These are phyloP conservation scores for Elsinoe ampelina DNA, from an alignment of 2,329 filamentous ascomycete species.

Conservation along the genomic window DNA sequence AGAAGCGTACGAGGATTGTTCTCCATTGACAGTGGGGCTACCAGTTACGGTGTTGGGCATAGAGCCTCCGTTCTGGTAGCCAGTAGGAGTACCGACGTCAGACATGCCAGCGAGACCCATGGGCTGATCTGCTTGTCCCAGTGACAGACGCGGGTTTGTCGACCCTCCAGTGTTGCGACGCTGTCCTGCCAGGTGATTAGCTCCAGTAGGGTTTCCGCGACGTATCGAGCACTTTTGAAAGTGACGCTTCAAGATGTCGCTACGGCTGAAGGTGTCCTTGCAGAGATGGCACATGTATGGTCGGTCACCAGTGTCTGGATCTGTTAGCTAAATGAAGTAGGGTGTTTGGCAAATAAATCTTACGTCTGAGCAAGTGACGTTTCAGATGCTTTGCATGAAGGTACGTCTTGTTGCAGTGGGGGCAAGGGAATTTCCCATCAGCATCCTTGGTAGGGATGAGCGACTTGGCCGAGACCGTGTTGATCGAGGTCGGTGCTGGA, in stretches of 20 bases:
- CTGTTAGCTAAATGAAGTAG: conserved; percentile 26
- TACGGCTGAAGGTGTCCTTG: conserved; percentile 94
- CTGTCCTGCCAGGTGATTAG: conserved; percentile 78
- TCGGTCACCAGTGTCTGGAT: conserved; percentile 83
- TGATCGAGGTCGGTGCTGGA: conserved; percentile 62
- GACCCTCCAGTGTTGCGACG: conserved; percentile 37
- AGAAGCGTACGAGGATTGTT: conserved; percentile 26
- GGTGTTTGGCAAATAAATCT: conserved; percentile 34
- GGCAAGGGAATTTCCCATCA: conserved; percentile 95
- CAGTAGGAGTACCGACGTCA: conserved; percentile 24
- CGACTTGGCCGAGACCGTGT: conserved; percentile 57
- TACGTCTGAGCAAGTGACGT: conserved; percentile 89
- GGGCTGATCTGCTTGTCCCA: conserved; percentile 28
- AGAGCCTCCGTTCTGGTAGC: conserved; percentile 22
- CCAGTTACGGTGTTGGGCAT: conserved; percentile 20
- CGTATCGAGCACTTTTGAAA: conserved; percentile 98
- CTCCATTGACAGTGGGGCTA: conserved; percentile 30
- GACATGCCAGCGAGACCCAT: conserved; percentile 28
- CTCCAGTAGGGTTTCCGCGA: conserved; percentile 88
- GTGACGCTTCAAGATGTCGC: conserved; percentile 96
- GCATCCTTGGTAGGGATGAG: conserved; percentile 89
- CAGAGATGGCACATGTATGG: conserved; percentile 98
- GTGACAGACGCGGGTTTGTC: conserved; percentile 30
- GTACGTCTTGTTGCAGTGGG: conserved; percentile 97
- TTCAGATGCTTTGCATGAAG: conserved; percentile 95